Conservation (phyloP, 169 alveolate genomes). For the Eimeria tenella region DNA sequence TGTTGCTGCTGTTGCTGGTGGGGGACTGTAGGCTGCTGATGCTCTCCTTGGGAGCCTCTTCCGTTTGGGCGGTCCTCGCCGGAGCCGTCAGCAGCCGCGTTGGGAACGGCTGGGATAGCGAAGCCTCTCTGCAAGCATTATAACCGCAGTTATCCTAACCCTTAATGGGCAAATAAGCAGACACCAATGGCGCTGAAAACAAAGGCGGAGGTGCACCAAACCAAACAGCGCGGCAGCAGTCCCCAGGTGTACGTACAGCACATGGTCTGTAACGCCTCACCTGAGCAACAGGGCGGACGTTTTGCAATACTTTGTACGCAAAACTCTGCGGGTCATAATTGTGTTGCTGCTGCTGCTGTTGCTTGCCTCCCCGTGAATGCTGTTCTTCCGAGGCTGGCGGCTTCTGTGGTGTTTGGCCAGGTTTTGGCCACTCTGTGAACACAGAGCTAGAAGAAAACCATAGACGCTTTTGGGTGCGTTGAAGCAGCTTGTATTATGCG, state of each 20-base stretch:
- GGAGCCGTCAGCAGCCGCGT: not conserved
- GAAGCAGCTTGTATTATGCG: not conserved
- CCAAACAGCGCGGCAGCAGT: not conserved
- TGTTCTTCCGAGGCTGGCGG: not conserved
- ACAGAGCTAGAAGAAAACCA: not conserved
- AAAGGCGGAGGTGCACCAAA: not conserved
- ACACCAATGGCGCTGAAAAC: not conserved
- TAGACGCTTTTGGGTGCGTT: not conserved
- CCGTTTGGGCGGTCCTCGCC: slow-evolving; percentile 6
- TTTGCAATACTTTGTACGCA: slow-evolving; percentile 68
- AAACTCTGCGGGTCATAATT: slow-evolving; percentile 77
- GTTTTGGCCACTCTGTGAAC: slow-evolving; percentile 73
- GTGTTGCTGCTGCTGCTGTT: slow-evolving; percentile 41
- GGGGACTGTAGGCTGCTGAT: not conserved
- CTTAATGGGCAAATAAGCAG: not conserved
- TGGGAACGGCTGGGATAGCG: slow-evolving; percentile 65
- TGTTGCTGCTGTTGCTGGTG: slow-evolving; percentile 35
- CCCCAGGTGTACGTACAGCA: no score
- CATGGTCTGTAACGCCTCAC: not conserved
- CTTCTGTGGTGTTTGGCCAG: slow-evolving; percentile 69
- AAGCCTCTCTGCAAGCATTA: slow-evolving; percentile 55
- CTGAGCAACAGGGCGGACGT: slow-evolving; percentile 57
- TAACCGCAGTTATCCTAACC: not conserved
- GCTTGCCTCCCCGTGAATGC: slow-evolving; percentile 41
- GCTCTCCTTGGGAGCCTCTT: not conserved